phyloP scores from a whole-genome alignment of 2,329 filamentous ascomycete species.

The Hypoxylon sp. region DNA sequence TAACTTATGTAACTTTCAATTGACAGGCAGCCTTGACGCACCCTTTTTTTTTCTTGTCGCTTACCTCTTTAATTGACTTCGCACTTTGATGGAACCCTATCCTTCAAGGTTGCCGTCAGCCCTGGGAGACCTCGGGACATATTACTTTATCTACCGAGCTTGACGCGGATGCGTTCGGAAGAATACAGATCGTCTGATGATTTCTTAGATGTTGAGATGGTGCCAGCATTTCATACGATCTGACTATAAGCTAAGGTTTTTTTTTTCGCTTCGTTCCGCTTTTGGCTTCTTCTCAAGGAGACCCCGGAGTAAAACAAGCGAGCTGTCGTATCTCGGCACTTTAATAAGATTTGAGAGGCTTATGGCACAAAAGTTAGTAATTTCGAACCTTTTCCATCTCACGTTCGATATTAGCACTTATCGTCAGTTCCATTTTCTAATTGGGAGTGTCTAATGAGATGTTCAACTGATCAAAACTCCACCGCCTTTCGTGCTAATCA shows the following conservation, averaged over 20 bases:
- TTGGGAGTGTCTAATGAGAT: constrained; percentile 11
- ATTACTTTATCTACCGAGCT: constrained; percentile 39
- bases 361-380: constrained; percentile 26
- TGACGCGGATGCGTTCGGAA: constrained; percentile 22
- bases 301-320: constrained; percentile 4
- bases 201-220: constrained; percentile 22
- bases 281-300: constrained; percentile 4
- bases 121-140: constrained; percentile 38
- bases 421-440: constrained; percentile 9
- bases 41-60: constrained; percentile 19
- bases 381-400: constrained; percentile 14
- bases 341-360: constrained; percentile 29
- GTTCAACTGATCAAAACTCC: constrained; percentile 25
- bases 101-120: constrained; percentile 33
- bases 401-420: constrained; percentile 15
- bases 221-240: constrained; percentile 23
- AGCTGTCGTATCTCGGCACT: constrained; percentile 14
- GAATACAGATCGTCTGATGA: constrained; percentile 16
- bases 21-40: constrained; percentile 26
- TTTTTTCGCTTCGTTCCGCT: constrained; percentile 18
- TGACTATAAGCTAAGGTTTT: constrained; percentile 17
- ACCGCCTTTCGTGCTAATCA: constrained; percentile 27
- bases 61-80: constrained; percentile 30
- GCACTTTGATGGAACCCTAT: constrained; percentile 27
- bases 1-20: background rate